These are phyloP conservation scores for Backusella westeae DNA, from an alignment of 192 early-diverging fungal genomes.

Conservation along the genomic window DNA sequence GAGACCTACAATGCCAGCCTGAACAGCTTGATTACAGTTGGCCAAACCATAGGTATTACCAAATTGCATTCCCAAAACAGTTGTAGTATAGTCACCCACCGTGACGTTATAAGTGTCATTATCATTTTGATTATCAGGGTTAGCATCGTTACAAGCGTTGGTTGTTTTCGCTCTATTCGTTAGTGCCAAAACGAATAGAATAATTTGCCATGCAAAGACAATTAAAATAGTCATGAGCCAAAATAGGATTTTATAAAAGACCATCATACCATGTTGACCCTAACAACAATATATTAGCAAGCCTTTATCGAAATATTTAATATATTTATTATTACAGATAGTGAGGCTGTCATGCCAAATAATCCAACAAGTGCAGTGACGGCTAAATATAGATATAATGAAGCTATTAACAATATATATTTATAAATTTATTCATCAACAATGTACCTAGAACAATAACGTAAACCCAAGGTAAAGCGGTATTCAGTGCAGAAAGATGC, in stretches of 20 bases:
- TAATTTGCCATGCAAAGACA: slow-evolving; percentile 22
- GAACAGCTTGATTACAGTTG: slow-evolving; percentile 27
- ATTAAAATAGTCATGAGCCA: slow-evolving; percentile 24
- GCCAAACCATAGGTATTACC: slow-evolving; percentile 28
- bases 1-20: slow-evolving; percentile 26
- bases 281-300: background rate
- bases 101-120: background rate
- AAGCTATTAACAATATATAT: background rate
- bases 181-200: slow-evolving; percentile 22
- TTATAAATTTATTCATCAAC: background rate
- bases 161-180: slow-evolving; percentile 14
- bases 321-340: background rate
- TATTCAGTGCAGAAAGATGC: slow-evolving; percentile 17
- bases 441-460: slow-evolving; percentile 23
- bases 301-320: background rate
- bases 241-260: slow-evolving; percentile 20
- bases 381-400: slow-evolving; percentile 4
- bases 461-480: slow-evolving; percentile 27
- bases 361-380: slow-evolving; percentile 5
- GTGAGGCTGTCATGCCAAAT: slow-evolving; percentile 6
- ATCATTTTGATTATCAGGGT: background rate
- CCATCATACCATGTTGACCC: slow-evolving; percentile 29
- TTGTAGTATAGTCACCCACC: background rate
- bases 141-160: background rate
- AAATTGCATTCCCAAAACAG: slow-evolving; percentile 18